Percentiles rank a stretch among this genome's conserved stretches.
These are phyloP conservation scores for Azolla pinnata DNA, from an alignment of 75 land plant species.

Conservation along the genomic window DNA sequence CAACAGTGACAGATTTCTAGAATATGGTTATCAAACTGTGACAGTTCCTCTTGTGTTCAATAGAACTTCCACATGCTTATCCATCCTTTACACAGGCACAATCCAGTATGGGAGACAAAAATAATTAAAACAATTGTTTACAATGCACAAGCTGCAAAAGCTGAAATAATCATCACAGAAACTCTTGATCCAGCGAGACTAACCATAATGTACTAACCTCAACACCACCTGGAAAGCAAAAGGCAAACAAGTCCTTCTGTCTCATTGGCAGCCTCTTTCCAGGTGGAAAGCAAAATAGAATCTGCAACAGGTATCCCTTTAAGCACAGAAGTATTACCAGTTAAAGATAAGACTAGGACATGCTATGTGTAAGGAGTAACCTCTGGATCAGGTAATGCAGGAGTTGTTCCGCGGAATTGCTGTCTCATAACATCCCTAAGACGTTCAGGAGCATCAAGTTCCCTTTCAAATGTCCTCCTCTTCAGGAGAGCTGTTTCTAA, in stretches of 20 bases:
- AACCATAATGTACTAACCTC: conserved; percentile 50
- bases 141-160: too few relatives aligned
- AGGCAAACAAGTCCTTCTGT: conserved; percentile 61
- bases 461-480: conserved; percentile 74
- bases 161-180: too few relatives aligned
- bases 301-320: conserved; percentile 29
- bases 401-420: conserved; percentile 34
- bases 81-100: too few relatives aligned
- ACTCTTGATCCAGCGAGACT: too few relatives aligned
- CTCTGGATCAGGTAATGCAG: conserved; percentile 9
- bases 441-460: conserved; percentile 42
- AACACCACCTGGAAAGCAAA: conserved; percentile 91
- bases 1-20: too few relatives aligned
- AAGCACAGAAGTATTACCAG: not conserved
- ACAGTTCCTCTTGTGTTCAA: too few relatives aligned
- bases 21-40: too few relatives aligned
- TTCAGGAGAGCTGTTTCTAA: conserved; percentile 72
- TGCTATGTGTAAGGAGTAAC: not conserved
- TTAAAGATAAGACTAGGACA: not conserved
- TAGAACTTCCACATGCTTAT: too few relatives aligned
- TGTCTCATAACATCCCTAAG: conserved; percentile 33
- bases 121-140: too few relatives aligned
- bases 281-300: conserved; percentile 89
- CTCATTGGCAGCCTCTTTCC: conserved; percentile 68
- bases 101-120: too few relatives aligned